Conservation (phyloP, 495 filamentous ascomycete species). For the Aspergillus conjunctus region DNA sequence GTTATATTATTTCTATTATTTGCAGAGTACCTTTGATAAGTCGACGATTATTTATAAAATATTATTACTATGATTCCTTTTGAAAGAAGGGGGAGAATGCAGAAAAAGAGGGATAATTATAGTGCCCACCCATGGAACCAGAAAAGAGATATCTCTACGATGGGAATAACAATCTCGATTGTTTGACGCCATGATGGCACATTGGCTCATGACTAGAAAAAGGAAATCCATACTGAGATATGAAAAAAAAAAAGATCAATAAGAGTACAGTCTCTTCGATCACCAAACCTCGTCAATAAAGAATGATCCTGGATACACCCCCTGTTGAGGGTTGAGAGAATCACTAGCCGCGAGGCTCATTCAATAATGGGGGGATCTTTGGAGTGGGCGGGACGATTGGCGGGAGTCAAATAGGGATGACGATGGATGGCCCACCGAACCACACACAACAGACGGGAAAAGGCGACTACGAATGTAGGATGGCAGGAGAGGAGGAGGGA, state of each 20-base stretch:
- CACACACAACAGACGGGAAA: slow-evolving; percentile 38
- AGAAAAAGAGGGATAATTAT: background rate
- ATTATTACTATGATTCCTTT: background rate
- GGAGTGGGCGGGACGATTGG: slow-evolving; percentile 40
- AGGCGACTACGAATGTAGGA: background rate
- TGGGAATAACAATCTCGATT: no score
- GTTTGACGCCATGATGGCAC: no score
- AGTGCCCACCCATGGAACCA: background rate
- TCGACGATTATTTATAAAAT: no score
- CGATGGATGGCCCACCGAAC: slow-evolving; percentile 50
- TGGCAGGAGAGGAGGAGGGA: slow-evolving; percentile 25
- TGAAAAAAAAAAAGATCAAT: background rate
- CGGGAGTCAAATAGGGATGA: slow-evolving; percentile 47
- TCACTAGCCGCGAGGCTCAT: slow-evolving; percentile 25
- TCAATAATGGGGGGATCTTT: slow-evolving; percentile 26
- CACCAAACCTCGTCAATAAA: no score
- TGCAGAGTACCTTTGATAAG: background rate
- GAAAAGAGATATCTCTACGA: background rate
- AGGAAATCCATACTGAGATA: background rate
- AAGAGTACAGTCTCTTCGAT: background rate
- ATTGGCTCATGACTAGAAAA: background rate
- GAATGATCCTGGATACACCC: background rate
- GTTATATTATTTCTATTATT: background rate
- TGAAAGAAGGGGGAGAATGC: background rate
- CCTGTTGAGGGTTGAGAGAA: background rate